These are phyloP conservation scores for Phyllosticta citribraziliensis DNA, from an alignment of 2,329 filamentous ascomycete genomes.

Conservation along the genomic window DNA sequence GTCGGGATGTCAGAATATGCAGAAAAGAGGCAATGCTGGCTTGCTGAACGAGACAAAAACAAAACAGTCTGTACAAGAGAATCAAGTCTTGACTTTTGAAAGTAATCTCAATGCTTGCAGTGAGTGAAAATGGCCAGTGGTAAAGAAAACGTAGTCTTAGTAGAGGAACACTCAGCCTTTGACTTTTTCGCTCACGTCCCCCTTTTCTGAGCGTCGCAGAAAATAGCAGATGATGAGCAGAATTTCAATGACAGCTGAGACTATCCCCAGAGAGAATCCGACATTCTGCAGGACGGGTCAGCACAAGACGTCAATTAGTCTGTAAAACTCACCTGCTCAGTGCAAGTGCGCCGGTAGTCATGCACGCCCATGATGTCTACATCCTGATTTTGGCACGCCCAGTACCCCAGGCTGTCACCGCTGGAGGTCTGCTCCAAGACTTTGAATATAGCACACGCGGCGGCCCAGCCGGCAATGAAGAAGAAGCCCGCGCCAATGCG, in stretches of 20 bases:
- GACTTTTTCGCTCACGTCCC: not conserved
- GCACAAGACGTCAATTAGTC: not conserved
- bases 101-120: too few relatives aligned
- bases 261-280: not conserved
- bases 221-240: not conserved
- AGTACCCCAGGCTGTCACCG: not conserved
- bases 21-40: too few relatives aligned
- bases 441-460: slow-evolving; percentile 16
- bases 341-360: slow-evolving; percentile 5
- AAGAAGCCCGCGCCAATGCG: slow-evolving; percentile 13
- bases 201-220: not conserved
- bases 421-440: not conserved
- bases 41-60: too few relatives aligned
- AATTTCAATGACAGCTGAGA: not conserved
- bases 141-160: too few relatives aligned
- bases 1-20: too few relatives aligned
- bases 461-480: slow-evolving; percentile 17
- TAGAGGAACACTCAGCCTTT: not conserved
- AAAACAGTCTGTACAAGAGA: too few relatives aligned
- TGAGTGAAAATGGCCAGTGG: too few relatives aligned
- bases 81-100: too few relatives aligned
- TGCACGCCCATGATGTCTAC: not conserved
- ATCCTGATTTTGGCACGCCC: not conserved
- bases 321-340: slow-evolving; percentile 10
- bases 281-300: not conserved